These are phyloP conservation scores for Wickerhamiella slavikovae DNA, from an alignment of 805 yeast genomes.

Conservation along the genomic window DNA sequence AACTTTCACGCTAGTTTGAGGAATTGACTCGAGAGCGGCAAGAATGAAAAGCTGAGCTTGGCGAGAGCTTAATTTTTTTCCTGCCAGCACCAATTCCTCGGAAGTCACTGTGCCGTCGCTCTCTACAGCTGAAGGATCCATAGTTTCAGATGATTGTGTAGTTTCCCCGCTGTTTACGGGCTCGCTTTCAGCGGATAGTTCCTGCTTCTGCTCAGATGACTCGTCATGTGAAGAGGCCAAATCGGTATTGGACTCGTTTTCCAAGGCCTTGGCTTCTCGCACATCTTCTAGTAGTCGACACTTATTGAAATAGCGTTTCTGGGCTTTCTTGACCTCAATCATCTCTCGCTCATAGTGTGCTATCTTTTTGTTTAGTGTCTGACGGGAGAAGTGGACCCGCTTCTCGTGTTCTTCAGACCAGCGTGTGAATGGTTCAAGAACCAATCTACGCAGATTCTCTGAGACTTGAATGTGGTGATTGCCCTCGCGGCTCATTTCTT, in stretches of 20 bases:
- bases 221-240: neutral
- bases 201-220: neutral
- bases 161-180: neutral
- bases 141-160: neutral
- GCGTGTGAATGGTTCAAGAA: slow-evolving; percentile 45
- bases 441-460: slow-evolving; percentile 34
- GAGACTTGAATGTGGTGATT: slow-evolving; percentile 39
- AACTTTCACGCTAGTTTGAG: slow-evolving; percentile 33
- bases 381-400: slow-evolving; percentile 41
- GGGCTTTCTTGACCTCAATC: slow-evolving; percentile 32
- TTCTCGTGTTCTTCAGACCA: slow-evolving; percentile 61
- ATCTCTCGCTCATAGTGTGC: slow-evolving; percentile 29
- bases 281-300: slow-evolving; percentile 56
- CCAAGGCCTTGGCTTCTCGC: slow-evolving; percentile 12
- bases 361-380: slow-evolving; percentile 28
- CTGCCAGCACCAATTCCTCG: slow-evolving; percentile 15
- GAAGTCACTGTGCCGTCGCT: slow-evolving; percentile 6
- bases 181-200: neutral
- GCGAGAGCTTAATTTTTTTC: slow-evolving; percentile 18
- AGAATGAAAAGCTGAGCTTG: slow-evolving; percentile 24
- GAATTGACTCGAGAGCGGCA: slow-evolving; percentile 28
- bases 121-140: neutral
- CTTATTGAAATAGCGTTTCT: slow-evolving; percentile 54
- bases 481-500: slow-evolving; percentile 38
- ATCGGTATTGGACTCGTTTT: neutral